A percentile compares a stretch with the other conserved stretches of the same genome.
These are phyloP conservation scores for Leptomonas pyrrhocoris DNA, from an alignment of 208 protist genomes.

Conservation along the genomic window DNA sequence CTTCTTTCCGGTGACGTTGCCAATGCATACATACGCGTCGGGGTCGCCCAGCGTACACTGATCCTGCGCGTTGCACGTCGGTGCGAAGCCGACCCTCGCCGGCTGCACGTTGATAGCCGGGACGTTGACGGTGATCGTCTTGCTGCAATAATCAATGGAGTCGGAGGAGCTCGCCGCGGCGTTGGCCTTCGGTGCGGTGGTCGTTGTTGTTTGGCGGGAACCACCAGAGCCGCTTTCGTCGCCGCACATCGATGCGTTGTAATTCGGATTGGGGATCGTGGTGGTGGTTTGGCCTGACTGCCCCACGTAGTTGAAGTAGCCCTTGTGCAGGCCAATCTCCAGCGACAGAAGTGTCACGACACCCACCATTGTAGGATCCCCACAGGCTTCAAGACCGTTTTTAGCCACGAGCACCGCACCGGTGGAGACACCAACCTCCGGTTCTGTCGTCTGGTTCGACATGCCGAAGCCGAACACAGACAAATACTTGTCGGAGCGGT, in stretches of 20 bases:
- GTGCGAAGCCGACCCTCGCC: conserved; percentile 72
- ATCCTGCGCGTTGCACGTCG: conserved; percentile 69
- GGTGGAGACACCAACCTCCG: conserved; percentile 37
- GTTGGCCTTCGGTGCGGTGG: background rate
- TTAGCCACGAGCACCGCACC: conserved; percentile 67
- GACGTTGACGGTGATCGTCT: conserved; percentile 21
- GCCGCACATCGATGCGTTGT: conserved; percentile 29
- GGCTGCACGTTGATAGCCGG: conserved; percentile 40
- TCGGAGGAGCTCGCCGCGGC: background rate
- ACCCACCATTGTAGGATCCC: conserved; percentile 38
- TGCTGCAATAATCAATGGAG: conserved; percentile 32
- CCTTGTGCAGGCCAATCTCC: conserved; percentile 70
- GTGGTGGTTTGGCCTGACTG: background rate
- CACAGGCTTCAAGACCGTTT: conserved; percentile 44
- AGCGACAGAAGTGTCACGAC: conserved; percentile 73
- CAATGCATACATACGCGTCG: conserved; percentile 57
- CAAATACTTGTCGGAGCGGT: conserved; percentile 48
- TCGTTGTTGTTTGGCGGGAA: background rate
- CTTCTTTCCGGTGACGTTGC: conserved; percentile 49
- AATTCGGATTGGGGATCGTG: conserved; percentile 38
- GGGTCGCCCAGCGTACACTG: conserved; percentile 51
- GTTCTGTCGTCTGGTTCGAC: conserved; percentile 47
- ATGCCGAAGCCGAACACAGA: conserved; percentile 84
- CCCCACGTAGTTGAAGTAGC: conserved; percentile 80
- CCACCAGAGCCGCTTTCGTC: background rate